Percentiles rank a stretch among this genome's conserved stretches.
Conservation (phyloP, 2,329 filamentous ascomycete genomes). For the Sclerotinia borealis region DNA sequence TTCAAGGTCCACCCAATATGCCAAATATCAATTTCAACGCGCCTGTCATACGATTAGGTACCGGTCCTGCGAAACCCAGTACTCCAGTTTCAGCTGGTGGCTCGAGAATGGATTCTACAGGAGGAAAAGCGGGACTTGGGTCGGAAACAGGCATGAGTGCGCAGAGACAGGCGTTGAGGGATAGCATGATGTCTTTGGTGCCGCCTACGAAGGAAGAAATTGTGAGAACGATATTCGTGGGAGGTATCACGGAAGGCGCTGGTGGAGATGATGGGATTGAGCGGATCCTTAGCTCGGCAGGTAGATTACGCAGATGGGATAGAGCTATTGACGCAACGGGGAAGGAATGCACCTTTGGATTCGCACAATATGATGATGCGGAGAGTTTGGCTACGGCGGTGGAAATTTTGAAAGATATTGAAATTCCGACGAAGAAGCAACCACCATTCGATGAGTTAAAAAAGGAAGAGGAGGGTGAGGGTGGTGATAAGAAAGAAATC, state of each 20-base stretch:
- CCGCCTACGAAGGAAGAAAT: conserved; percentile 89
- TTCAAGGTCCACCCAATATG: conserved; percentile 85
- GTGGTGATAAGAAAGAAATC: conserved; percentile 36
- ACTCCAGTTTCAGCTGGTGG: conserved; percentile 33
- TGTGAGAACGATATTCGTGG: conserved; percentile 82
- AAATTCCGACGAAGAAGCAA: conserved; percentile 76
- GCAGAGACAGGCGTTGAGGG: conserved; percentile 59
- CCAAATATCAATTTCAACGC: conserved; percentile 98
- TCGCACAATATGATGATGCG: conserved; percentile 89
- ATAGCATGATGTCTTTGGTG: conserved; percentile 64
- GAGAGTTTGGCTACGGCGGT: conserved; percentile 81
- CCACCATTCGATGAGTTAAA: conserved; percentile 39
- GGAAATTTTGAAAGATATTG: conserved; percentile 74
- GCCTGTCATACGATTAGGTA: conserved; percentile 89
- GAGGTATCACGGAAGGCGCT: conserved; percentile 73
- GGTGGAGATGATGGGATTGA: conserved; percentile 75
- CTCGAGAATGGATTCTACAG: conserved; percentile 37
- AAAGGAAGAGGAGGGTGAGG: conserved; percentile 38
- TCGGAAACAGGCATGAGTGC: conserved; percentile 51
- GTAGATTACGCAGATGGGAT: conserved; percentile 79
- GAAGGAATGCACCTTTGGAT: conserved; percentile 83
- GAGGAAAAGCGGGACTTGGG: conserved; percentile 35
- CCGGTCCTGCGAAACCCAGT: conserved; percentile 61
- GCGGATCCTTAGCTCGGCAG: conserved; percentile 68
- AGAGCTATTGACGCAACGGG: conserved; percentile 67